Conservation (phyloP, 257 asterid species). For the Nicotiana undulata region DNA sequence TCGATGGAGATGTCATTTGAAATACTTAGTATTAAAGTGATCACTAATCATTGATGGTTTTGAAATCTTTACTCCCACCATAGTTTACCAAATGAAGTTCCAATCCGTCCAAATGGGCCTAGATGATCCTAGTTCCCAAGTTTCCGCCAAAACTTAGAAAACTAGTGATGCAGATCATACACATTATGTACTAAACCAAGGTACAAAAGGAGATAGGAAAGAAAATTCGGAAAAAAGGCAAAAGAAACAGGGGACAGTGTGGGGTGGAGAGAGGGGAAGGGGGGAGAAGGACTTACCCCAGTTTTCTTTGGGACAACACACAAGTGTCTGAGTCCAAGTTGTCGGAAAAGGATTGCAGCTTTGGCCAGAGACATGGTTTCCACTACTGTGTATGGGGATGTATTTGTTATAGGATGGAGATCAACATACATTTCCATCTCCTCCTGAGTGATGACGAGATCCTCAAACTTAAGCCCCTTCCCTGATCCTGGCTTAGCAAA, state of each 20-base stretch:
- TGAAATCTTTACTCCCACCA: not conserved
- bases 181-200: not conserved
- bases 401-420: slow-evolving; percentile 82
- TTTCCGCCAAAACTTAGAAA: not conserved
- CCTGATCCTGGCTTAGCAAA: slow-evolving; percentile 93
- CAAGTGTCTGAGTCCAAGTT: slow-evolving; percentile 85
- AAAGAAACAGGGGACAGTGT: not conserved
- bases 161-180: not conserved
- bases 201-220: not conserved
- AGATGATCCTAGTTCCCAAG: not conserved
- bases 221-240: not conserved
- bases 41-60: not conserved
- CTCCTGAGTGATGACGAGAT: slow-evolving; percentile 50
- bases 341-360: slow-evolving; percentile 83
- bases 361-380: slow-evolving; percentile 97
- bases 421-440: slow-evolving; percentile 93
- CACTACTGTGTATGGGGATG: slow-evolving; percentile 88
- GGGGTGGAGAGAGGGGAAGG: not conserved
- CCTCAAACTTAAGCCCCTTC: slow-evolving; percentile 81
- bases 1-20: not conserved
- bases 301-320: slow-evolving; percentile 84
- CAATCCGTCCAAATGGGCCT: not conserved
- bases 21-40: not conserved
- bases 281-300: slow-evolving; percentile 40
- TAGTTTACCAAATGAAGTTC: not conserved